Evolutionary conservation across 768 basidiomycete genomes (phyloP).

Genomic region (Macrolepiota albuminosa): DNA sequence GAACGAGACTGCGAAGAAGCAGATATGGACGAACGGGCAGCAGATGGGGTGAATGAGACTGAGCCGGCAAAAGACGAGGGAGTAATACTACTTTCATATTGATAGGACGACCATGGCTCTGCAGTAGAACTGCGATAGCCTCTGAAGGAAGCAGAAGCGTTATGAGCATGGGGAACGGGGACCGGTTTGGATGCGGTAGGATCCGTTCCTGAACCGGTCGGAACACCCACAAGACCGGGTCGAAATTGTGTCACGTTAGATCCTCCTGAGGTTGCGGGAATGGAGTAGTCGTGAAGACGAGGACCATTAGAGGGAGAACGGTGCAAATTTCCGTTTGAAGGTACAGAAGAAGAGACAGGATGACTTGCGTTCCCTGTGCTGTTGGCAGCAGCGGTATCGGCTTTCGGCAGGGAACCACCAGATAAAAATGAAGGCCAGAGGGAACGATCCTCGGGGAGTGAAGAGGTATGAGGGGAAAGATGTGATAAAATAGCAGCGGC

Average conservation of each 20-base stretch:
- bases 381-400: conserved; percentile 22
- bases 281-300: conserved; percentile 60
- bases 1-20: conserved; percentile 29
- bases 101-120: conserved; percentile 29
- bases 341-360: conserved; percentile 51
- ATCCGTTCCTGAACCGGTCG: conserved; percentile 19
- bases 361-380: conserved; percentile 15
- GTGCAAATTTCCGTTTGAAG: conserved; percentile 25
- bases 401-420: conserved; percentile 60
- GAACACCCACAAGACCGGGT: conserved; percentile 47
- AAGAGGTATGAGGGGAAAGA: conserved; percentile 62
- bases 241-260: conserved; percentile 51
- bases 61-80: conserved; percentile 20
- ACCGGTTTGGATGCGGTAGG: conserved; percentile 28
- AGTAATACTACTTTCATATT: conserved; percentile 13
- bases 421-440: conserved; percentile 87
- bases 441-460: conserved; percentile 89
- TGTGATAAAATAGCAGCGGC: conserved; percentile 95
- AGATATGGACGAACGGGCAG: conserved; percentile 47
- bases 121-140: conserved; percentile 23
- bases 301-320: conserved; percentile 43
- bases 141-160: conserved; percentile 10
- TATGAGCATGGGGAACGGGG: conserved; percentile 21
- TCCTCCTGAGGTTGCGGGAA: conserved; percentile 32
- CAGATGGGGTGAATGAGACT: conserved; percentile 15